Conservation (phyloP, 2,329 filamentous ascomycete species). For the Aspergillus hortae region DNA sequence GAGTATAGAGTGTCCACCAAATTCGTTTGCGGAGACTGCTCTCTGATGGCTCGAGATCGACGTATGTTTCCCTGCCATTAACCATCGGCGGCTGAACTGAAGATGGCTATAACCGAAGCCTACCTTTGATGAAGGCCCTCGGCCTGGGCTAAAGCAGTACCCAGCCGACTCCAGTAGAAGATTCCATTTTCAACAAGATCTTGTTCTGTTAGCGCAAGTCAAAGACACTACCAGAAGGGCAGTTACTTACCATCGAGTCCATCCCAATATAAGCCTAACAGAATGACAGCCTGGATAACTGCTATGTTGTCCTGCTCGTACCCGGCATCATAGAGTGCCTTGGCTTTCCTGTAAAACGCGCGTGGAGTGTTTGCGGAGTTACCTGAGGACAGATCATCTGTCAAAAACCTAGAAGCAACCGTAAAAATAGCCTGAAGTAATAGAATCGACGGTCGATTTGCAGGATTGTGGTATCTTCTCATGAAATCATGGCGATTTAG, state of each 20-base stretch:
- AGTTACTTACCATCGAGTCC: slow-evolving; percentile 10
- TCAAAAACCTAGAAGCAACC: slow-evolving; percentile 9
- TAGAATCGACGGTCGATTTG: slow-evolving; percentile 7
- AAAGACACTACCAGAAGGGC: neutral
- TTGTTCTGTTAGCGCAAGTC: neutral
- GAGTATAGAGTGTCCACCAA: slow-evolving; percentile 15
- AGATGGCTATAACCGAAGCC: neutral
- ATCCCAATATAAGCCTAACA: slow-evolving; percentile 13
- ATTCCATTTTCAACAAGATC: slow-evolving; percentile 14
- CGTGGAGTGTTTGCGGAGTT: slow-evolving; percentile 2
- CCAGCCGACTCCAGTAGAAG: slow-evolving; percentile 15
- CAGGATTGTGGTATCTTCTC: slow-evolving; percentile 4
- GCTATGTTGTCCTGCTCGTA: slow-evolving; percentile 6
- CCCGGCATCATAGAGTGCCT: slow-evolving; percentile 13
- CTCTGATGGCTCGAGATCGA: slow-evolving; percentile 1
- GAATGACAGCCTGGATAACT: slow-evolving; percentile 8
- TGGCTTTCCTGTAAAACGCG: slow-evolving; percentile 11
- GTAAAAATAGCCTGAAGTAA: slow-evolving; percentile 12
- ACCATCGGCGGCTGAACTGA: neutral
- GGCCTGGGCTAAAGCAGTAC: slow-evolving; percentile 12
- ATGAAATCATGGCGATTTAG: slow-evolving; percentile 10
- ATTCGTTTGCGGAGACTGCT: slow-evolving; percentile 10
- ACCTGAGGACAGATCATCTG: neutral
- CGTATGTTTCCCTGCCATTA: slow-evolving; percentile 6
- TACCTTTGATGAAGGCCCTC: slow-evolving; percentile 9